Conservation (phyloP, 257 asterid species). For the Solanum chmielewskii region DNA sequence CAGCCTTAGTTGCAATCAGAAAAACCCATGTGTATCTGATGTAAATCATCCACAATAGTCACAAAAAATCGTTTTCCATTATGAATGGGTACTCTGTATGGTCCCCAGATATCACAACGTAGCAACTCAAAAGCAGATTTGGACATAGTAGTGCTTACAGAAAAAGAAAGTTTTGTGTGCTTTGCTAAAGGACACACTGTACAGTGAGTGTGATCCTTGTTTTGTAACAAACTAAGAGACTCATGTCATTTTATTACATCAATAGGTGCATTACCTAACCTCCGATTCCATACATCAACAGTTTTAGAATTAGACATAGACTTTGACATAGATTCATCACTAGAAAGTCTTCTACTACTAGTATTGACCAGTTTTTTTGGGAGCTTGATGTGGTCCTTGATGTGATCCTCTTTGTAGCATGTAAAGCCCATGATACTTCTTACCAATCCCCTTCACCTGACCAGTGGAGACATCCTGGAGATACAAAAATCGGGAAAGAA, state of each 20-base stretch:
- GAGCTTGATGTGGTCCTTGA: too few relatives aligned
- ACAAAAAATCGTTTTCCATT: background rate
- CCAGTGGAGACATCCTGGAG: too few relatives aligned
- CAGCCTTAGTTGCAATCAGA: background rate
- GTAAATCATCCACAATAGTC: background rate
- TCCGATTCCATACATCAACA: background rate
- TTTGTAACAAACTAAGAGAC: background rate
- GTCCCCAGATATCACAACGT: background rate
- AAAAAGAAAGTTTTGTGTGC: background rate
- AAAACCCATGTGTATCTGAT: background rate
- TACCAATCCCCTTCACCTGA: background rate
- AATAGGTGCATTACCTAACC: background rate
- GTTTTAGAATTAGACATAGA: background rate
- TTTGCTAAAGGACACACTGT: background rate
- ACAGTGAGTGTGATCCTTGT: background rate
- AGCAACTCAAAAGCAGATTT: background rate
- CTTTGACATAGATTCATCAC: background rate
- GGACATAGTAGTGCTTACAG: background rate
- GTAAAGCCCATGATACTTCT: background rate
- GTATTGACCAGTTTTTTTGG: background rate
- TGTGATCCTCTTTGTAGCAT: background rate
- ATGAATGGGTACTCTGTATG: too few relatives aligned
- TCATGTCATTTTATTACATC: background rate
- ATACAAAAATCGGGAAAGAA: too few relatives aligned
- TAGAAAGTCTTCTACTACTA: background rate